Conservation (phyloP, 495 filamentous ascomycete species). For the Letharia columbiana region DNA sequence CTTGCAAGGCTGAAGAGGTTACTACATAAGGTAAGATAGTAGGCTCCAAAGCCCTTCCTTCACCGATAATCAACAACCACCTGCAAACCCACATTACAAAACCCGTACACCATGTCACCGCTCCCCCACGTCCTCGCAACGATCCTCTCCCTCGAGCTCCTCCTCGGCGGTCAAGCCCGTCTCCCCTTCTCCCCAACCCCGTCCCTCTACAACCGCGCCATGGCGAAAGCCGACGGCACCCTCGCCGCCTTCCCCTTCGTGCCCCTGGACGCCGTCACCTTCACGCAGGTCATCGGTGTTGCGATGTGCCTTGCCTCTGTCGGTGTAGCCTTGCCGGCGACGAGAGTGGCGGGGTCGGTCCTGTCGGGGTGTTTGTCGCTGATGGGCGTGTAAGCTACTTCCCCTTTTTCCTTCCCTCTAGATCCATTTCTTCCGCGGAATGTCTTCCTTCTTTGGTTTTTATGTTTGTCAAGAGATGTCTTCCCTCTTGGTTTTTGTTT, state of each 20-base stretch:
- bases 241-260: constrained; percentile 6
- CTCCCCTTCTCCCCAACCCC: constrained; percentile 19
- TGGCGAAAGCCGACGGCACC: constrained; percentile 14
- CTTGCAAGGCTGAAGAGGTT: no score
- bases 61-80: no score
- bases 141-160: constrained; percentile 18
- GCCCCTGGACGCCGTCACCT: constrained; percentile 4
- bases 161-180: constrained; percentile 21
- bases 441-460: neutral
- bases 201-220: constrained; percentile 12
- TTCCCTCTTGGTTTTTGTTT: neutral
- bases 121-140: constrained; percentile 3
- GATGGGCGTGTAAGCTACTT: constrained; percentile 7
- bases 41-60: no score
- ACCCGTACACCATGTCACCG: neutral
- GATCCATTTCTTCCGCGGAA: neutral
- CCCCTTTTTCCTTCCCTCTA: neutral
- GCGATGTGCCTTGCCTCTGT: constrained; percentile 15
- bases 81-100: no score
- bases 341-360: constrained; percentile 4
- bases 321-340: constrained; percentile 10
- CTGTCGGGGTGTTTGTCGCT: constrained; percentile 1
- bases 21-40: no score
- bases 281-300: constrained; percentile 9
- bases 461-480: neutral